phyloP scores from a whole-genome alignment of 805 yeast species.

The Komagataella kurtzmanii region DNA sequence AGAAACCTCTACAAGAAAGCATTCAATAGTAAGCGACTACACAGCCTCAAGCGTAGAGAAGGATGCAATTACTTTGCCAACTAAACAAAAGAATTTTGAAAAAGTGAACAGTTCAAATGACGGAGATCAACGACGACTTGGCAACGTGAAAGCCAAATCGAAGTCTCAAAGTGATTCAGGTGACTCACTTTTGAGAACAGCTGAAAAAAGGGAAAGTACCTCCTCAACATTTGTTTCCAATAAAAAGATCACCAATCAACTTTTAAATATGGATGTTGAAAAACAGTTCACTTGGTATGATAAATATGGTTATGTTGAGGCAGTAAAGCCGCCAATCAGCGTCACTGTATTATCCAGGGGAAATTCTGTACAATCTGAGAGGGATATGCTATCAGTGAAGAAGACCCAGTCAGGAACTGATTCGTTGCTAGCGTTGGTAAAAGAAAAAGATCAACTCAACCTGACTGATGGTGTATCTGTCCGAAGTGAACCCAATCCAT shows the following conservation, averaged over 20 bases:
- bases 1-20: neutral
- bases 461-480: neutral
- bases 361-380: neutral
- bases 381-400: neutral
- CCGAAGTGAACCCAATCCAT: neutral
- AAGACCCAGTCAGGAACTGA: neutral
- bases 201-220: neutral
- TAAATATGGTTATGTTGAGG: neutral
- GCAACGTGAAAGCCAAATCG: neutral
- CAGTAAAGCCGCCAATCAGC: neutral
- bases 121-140: neutral
- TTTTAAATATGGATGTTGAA: neutral
- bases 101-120: neutral
- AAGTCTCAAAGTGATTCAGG: neutral
- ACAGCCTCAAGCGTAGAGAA: neutral
- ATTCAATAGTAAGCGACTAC: neutral
- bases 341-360: neutral
- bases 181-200: neutral
- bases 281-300: neutral
- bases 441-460: neutral
- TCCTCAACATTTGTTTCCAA: neutral
- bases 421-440: neutral
- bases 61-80: neutral
- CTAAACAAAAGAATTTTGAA: slow-evolving; percentile 2
- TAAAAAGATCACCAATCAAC: neutral